Evolutionary conservation across 352 stramenopile genomes (phyloP).

Genomic region (Aphanomyces cochlioides): DNA sequence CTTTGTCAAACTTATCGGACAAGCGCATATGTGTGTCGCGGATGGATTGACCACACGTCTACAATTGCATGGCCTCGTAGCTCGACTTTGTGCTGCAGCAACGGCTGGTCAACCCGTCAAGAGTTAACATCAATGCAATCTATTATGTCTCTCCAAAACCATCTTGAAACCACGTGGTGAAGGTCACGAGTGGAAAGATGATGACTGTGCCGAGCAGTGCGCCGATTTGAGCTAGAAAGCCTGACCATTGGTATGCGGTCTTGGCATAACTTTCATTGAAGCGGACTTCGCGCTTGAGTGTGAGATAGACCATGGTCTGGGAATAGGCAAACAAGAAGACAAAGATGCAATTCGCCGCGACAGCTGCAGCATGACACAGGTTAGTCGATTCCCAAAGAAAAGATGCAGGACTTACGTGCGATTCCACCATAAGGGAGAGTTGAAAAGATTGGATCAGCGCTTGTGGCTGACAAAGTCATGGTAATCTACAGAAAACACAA

Average conservation of each 20-base stretch:
- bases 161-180: constrained; percentile 17
- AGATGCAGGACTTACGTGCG: constrained; percentile 42
- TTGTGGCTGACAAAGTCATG: constrained; percentile 48
- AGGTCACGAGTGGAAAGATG: constrained; percentile 57
- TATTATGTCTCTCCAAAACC: constrained; percentile 9
- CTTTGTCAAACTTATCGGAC: constrained; percentile 87
- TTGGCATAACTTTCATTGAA: constrained; percentile 39
- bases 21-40: constrained; percentile 93
- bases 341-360: constrained; percentile 50
- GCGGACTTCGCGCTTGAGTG: constrained; percentile 52
- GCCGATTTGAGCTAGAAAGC: constrained; percentile 58
- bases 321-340: constrained; percentile 60
- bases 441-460: constrained; percentile 42
- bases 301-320: constrained; percentile 72
- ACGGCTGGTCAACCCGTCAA: not conserved
- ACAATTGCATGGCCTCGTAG: constrained; percentile 93
- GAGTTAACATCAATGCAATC: not conserved
- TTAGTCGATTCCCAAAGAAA: not conserved
- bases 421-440: constrained; percentile 43
- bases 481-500: constrained; percentile 34
- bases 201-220: constrained; percentile 53
- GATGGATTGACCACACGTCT: constrained; percentile 89
- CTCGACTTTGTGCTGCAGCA: constrained; percentile 56
- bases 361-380: constrained; percentile 11
- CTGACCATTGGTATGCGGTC: constrained; percentile 67